A percentile compares a stretch with the other conserved stretches of the same genome.
Evolutionary conservation across 2,329 filamentous ascomycete genomes (phyloP).

Genomic region (Hymenoscyphus albidus): DNA sequence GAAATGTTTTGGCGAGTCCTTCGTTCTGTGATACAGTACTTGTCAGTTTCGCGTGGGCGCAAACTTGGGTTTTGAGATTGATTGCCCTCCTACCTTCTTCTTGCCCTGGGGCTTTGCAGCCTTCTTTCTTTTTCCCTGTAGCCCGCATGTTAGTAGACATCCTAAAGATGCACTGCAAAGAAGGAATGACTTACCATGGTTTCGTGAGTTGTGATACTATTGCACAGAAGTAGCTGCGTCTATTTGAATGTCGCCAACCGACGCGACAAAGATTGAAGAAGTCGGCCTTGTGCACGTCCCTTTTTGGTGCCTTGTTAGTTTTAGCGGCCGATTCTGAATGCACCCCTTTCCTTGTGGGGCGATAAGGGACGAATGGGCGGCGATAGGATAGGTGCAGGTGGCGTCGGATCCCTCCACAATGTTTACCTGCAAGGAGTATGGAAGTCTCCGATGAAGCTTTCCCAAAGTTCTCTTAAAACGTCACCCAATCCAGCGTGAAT

Average conservation of each 20-base stretch:
- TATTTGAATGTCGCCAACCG: background rate
- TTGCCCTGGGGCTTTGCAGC: slow-evolving; percentile 76
- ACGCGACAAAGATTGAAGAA: background rate
- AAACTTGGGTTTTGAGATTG: background rate
- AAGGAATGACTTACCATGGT: slow-evolving; percentile 9
- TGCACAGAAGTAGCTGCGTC: background rate
- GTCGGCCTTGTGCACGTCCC: background rate
- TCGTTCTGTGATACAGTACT: slow-evolving; percentile 50
- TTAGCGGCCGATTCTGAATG: background rate
- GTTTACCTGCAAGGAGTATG: background rate
- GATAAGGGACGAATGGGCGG: background rate
- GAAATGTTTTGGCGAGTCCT: slow-evolving; percentile 76
- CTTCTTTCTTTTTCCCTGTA: slow-evolving; percentile 93
- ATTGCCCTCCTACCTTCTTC: slow-evolving; percentile 62
- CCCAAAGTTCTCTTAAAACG: background rate
- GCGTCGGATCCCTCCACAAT: background rate
- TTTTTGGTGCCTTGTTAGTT: background rate
- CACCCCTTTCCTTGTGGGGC: background rate
- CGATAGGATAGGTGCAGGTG: background rate
- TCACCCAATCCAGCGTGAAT: background rate
- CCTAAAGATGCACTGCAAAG: background rate
- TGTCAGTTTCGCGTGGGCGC: slow-evolving; percentile 10
- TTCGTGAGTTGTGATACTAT: slow-evolving; percentile 3
- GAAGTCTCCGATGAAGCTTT: background rate
- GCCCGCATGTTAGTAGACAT: slow-evolving; percentile 1